phyloP scores from a whole-genome alignment of 768 basidiomycete species.

The Boletus rubropictus region DNA sequence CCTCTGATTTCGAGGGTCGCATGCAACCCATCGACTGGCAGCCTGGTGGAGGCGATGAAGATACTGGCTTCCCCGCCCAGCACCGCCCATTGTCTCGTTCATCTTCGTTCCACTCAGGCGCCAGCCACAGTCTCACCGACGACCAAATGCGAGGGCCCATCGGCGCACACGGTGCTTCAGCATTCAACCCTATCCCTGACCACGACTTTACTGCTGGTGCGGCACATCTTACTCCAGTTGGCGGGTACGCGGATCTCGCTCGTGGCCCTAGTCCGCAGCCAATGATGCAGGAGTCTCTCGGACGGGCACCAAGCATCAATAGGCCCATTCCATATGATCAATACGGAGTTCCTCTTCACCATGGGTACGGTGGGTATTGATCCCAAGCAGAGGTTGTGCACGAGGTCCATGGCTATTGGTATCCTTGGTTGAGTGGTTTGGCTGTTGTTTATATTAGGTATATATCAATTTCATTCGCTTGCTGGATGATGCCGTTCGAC shows the following conservation, averaged over 20 bases:
- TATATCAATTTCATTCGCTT: conserved; percentile 18
- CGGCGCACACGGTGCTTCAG: conserved; percentile 22
- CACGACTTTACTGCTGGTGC: conserved; percentile 74
- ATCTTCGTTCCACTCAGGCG: conserved; percentile 64
- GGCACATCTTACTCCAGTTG: conserved; percentile 54
- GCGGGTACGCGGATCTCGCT: conserved; percentile 77
- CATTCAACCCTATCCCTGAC: conserved; percentile 49
- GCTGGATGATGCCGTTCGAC: conserved; percentile 28
- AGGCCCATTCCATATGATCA: conserved; percentile 46
- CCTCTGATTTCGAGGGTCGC: conserved; percentile 74
- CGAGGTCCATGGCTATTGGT: not conserved
- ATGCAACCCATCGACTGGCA: conserved; percentile 88
- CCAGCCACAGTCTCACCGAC: conserved; percentile 34
- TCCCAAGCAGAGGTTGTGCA: not conserved
- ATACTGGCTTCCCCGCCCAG: conserved; percentile 39
- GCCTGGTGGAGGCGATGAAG: conserved; percentile 47
- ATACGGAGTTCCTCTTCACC: conserved; percentile 56
- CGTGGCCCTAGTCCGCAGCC: conserved; percentile 71
- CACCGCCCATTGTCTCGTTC: conserved; percentile 51
- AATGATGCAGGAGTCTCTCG: conserved; percentile 37
- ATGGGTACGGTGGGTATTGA: conserved; percentile 32
- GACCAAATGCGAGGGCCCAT: conserved; percentile 31
- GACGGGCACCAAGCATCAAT: conserved; percentile 39
- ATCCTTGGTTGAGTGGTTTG: not conserved
- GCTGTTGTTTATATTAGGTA: conserved; percentile 4